phyloP scores from a whole-genome alignment of 2,329 filamentous ascomycete genomes.

The Neofusicoccum ribis region DNA sequence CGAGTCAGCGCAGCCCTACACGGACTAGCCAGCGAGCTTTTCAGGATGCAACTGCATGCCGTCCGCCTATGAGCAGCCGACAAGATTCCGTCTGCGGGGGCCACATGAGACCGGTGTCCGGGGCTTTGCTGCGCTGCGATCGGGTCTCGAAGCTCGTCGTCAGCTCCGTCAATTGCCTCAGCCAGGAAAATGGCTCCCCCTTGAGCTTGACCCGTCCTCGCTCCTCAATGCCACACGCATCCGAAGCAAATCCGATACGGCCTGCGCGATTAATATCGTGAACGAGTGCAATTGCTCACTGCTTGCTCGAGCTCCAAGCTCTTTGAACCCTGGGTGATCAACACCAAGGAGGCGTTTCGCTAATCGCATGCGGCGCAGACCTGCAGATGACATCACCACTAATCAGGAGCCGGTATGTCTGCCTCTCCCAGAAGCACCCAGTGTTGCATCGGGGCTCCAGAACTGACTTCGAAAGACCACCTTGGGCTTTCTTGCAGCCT shows the following conservation, averaged over 20 bases:
- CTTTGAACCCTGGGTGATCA: conserved; percentile 13
- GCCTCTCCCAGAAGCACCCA: not conserved
- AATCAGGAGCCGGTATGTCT: not conserved
- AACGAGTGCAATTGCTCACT: not conserved
- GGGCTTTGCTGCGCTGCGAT: not conserved
- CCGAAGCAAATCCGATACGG: conserved; percentile 6
- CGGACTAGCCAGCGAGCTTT: not conserved
- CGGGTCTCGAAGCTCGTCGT: conserved; percentile 12
- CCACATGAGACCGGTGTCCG: not conserved
- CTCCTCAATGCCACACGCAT: not conserved
- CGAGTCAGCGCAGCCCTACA: conserved; percentile 1
- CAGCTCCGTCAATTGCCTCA: not conserved
- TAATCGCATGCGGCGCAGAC: not conserved
- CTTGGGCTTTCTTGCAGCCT: too few species aligned
- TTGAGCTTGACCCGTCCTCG: not conserved
- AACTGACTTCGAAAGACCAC: not conserved
- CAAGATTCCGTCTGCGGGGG: not conserved
- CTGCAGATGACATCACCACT: conserved; percentile 10
- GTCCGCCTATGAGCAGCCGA: not conserved
- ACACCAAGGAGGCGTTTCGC: conserved; percentile 10
- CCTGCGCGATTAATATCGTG: conserved; percentile 11
- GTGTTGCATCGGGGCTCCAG: too few species aligned
- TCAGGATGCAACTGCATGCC: not conserved
- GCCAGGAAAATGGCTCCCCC: conserved; percentile 8
- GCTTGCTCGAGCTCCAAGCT: not conserved